Percentiles rank a stretch among this genome's conserved stretches.
phyloP scores from a whole-genome alignment of 305 asterid genomes.

The Solanum aculeatissimum region DNA sequence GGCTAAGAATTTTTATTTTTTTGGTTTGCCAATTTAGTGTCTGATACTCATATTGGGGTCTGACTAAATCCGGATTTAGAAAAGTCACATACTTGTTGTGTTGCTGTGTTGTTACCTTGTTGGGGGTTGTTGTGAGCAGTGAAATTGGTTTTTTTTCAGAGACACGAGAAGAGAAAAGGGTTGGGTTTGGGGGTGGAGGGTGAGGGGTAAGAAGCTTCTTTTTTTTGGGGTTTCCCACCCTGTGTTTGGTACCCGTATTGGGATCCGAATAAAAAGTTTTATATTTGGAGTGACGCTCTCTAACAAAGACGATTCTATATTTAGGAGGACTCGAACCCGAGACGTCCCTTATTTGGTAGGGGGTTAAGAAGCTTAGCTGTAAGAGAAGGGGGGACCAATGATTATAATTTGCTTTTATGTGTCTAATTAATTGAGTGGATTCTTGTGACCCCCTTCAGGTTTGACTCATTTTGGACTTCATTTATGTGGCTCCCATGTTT shows the following conservation, averaged over 20 bases:
- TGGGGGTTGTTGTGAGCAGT: neutral
- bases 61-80: neutral
- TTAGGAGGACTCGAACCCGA: neutral
- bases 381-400: neutral
- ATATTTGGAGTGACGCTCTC: neutral
- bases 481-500: slow-evolving; percentile 44
- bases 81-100: too few species aligned
- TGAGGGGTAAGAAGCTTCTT: neutral
- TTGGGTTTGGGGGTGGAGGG: neutral
- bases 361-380: neutral
- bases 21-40: neutral
- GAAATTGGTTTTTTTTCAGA: too few species aligned
- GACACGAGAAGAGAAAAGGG: neutral
- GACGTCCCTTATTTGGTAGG: neutral
- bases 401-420: neutral
- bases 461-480: slow-evolving; percentile 16
- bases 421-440: slow-evolving; percentile 25
- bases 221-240: neutral
- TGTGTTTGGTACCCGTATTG: neutral
- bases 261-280: neutral
- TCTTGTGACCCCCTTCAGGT: neutral
- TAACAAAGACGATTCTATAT: neutral
- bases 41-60: neutral
- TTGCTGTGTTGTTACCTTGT: neutral
- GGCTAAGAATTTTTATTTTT: neutral